Base-by-base conservation (phyloP, 495 filamentous ascomycete genomes). In the Emericellopsis terricola region DNA sequence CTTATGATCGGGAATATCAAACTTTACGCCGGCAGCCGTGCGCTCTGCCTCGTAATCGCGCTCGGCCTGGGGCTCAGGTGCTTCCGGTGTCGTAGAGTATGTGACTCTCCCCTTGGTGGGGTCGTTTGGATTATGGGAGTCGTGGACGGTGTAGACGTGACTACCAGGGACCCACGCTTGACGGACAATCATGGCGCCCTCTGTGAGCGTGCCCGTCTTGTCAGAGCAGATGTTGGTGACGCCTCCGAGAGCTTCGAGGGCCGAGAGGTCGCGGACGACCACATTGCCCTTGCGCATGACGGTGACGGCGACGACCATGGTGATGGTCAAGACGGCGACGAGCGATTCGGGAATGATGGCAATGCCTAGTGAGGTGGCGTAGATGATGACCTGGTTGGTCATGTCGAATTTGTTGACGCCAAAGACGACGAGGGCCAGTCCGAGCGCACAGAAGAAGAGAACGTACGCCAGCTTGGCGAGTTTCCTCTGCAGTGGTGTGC, bases 161-260 rank as follows among this genome's bases (percentile, higher is more conserved):
- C 58, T 55, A 9, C 60, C 64, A 0, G 81, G 81, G 33, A 89
- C 60, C 82, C 82, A 92, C 2, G 72, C 79, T 42, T 81, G 78
- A 38, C 76, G 71, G 11, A 81, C 72, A 9, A 87, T 76, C 79
- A 84, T 64, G 46, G 73, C 57, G n/a, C 75, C 75, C 45, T 78
- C 71, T 0, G 81, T 89, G 14, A 89, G 57, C 0, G 82, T 89
- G 3, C 81, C 81, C 2, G 81, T 89, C 48, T 89, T 89, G 52
- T 89, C 81, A 7, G 80, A 85, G 51, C 81, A 89, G 42, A 89
- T 87, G 44, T 86, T 85, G 35, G 79, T 85, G 23, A 87, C 77
- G 24, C 80, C 81, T 9, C 81, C 82, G 10, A 89, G 69, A 1
- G 81, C 81, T 50, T 89, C 81, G 14, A 89, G 65, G 7, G 81